Evolutionary conservation across 2,329 filamentous ascomycete genomes (phyloP).

Genomic region (Diaporthe ilicicola): DNA sequence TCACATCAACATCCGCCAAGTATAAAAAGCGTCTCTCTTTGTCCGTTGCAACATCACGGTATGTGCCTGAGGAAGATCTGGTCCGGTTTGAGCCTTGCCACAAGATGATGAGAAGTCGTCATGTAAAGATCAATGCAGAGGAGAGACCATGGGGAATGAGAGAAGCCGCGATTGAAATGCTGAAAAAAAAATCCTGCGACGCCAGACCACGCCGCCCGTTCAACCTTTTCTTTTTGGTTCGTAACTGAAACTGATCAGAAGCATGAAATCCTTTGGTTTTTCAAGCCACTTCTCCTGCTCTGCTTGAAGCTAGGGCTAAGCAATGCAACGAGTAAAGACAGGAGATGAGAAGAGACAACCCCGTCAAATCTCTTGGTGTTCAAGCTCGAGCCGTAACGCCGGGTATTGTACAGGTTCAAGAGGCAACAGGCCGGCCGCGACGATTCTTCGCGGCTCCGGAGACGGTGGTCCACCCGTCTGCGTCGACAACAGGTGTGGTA

Average conservation of each 20-base stretch:
- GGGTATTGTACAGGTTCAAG: conserved; percentile 31
- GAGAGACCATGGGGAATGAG: conserved; percentile 8
- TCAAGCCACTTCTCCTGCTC: conserved; percentile 15
- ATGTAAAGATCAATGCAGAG: conserved; percentile 18
- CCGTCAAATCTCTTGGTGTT: neutral
- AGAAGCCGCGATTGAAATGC: conserved; percentile 29
- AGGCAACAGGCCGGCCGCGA: conserved; percentile 40
- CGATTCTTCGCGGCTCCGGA: conserved; percentile 48
- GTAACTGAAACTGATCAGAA: conserved; percentile 27
- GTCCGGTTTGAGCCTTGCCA: conserved; percentile 6
- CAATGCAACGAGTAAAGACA: conserved; percentile 21
- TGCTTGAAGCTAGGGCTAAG: conserved; percentile 1
- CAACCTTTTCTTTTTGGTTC: conserved; percentile 22
- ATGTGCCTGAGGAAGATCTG: conserved; percentile 24
- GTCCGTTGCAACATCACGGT: conserved; percentile 15
- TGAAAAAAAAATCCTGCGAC: conserved; percentile 26
- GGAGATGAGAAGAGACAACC: conserved; percentile 16
- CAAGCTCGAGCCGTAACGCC: conserved; percentile 24
- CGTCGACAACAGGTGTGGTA: conserved; percentile 54
- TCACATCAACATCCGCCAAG: conserved; percentile 23
- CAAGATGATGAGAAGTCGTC: conserved; percentile 9
- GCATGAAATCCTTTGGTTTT: conserved; percentile 23
- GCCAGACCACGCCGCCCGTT: conserved; percentile 32
- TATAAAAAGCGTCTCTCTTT: conserved; percentile 25
- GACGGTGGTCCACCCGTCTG: conserved; percentile 73